Conservation (phyloP, 2,329 filamentous ascomycete genomes). For the Zalaria obscura region DNA sequence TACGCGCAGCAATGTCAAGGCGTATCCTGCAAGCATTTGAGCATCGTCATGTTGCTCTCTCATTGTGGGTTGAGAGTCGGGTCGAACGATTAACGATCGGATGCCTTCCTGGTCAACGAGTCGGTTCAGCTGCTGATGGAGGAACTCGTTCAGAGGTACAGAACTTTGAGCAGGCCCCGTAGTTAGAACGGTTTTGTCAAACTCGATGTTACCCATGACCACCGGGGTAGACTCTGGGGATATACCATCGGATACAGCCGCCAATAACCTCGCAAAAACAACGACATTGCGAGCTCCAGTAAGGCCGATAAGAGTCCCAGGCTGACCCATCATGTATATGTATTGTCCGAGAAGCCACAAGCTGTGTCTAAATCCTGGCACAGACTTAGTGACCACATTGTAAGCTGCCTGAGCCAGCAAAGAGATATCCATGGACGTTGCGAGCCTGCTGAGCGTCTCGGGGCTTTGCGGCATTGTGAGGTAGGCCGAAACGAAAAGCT, state of each 20-base stretch:
- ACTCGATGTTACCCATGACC: slow-evolving; percentile 16
- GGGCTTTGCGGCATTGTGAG: slow-evolving; percentile 12
- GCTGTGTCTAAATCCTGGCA: slow-evolving; percentile 13
- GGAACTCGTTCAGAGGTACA: slow-evolving; percentile 28
- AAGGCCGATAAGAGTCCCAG: slow-evolving; percentile 1
- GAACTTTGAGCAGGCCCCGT: slow-evolving; percentile 10
- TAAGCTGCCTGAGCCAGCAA: background rate
- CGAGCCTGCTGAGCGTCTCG: slow-evolving; percentile 12
- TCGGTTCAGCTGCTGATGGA: slow-evolving; percentile 52
- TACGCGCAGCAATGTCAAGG: slow-evolving; percentile 68
- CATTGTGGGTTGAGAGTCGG: slow-evolving; percentile 27
- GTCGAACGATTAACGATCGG: slow-evolving; percentile 20
- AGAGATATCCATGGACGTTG: slow-evolving; percentile 9
- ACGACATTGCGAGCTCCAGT: slow-evolving; percentile 21
- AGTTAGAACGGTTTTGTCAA: slow-evolving; percentile 32
- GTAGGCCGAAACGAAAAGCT: background rate
- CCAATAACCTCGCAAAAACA: slow-evolving; percentile 41
- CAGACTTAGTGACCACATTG: background rate
- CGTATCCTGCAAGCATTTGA: slow-evolving; percentile 69
- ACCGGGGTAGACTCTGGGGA: slow-evolving; percentile 25
- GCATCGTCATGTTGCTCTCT: slow-evolving; percentile 40
- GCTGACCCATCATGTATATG: slow-evolving; percentile 24
- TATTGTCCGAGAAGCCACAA: slow-evolving; percentile 46
- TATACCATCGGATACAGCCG: slow-evolving; percentile 41
- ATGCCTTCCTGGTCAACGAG: slow-evolving; percentile 66